These are phyloP conservation scores for Gracilaria caudata DNA, from an alignment of 23 red algal species.

Conservation along the genomic window DNA sequence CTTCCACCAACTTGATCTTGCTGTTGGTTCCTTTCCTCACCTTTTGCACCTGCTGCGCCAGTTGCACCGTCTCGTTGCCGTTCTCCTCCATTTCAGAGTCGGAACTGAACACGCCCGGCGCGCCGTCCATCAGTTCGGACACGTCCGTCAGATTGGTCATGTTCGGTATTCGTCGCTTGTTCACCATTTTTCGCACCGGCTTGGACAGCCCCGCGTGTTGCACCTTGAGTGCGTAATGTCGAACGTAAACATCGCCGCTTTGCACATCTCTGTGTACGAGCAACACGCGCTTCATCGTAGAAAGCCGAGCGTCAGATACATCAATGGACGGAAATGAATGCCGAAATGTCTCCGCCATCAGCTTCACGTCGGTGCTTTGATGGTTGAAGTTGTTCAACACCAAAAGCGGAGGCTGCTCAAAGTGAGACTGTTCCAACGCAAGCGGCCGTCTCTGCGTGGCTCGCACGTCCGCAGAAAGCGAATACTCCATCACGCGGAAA, in stretches of 20 bases:
- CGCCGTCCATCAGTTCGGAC: conserved; percentile 73
- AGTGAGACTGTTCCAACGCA: conserved; percentile 43
- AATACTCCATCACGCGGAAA: conserved; percentile 81
- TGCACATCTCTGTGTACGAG: conserved; percentile 79
- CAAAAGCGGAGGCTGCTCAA: conserved; percentile 82
- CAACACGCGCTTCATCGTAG: conserved; percentile 74
- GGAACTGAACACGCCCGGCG: conserved; percentile 70
- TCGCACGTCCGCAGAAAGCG: conserved; percentile 76
- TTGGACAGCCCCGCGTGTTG: conserved; percentile 79
- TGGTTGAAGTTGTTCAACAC: conserved; percentile 79
- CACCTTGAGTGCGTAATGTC: conserved; percentile 86
- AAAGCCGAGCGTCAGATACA: conserved; percentile 19
- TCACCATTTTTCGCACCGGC: conserved; percentile 81
- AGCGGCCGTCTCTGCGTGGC: conserved; percentile 75
- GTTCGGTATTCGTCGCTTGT: conserved; percentile 61
- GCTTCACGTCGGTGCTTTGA: conserved; percentile 35
- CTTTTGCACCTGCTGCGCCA: conserved; percentile 58
- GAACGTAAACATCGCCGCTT: conserved; percentile 48
- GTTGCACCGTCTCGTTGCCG: conserved; percentile 36
- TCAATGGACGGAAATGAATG: conserved; percentile 89
- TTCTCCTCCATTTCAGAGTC: conserved; percentile 88
- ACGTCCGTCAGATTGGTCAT: conserved; percentile 75
- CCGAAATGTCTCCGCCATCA: conserved; percentile 77
- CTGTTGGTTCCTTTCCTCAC: conserved; percentile 43
- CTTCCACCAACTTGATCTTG: conserved; percentile 81